Evolutionary conservation across 345 rosid genomes (phyloP).

Genomic region (Acer yangbiense): DNA sequence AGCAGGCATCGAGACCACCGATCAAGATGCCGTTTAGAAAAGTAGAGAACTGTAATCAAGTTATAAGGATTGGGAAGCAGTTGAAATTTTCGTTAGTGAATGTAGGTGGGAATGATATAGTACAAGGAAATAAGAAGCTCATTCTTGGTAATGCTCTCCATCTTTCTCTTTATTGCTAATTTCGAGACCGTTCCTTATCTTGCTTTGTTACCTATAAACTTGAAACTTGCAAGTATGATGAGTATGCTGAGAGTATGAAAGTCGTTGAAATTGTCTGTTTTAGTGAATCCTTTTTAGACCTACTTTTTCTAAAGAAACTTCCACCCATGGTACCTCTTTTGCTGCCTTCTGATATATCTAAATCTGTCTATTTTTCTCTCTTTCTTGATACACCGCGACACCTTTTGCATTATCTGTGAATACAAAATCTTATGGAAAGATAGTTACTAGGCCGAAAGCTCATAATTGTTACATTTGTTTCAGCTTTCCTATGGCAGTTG

Average conservation of each 20-base stretch:
- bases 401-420: not conserved
- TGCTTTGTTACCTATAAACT: not conserved
- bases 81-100: constrained; percentile 82
- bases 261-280: not conserved
- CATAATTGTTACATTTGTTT: constrained; percentile 25
- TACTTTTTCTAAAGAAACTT: too few species aligned
- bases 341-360: too few species aligned
- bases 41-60: constrained; percentile 97
- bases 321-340: too few species aligned
- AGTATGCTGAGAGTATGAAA: not conserved
- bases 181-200: not conserved
- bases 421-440: not conserved
- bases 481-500: constrained; percentile 94
- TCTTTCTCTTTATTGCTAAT: not conserved
- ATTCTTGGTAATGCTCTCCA: constrained; percentile 63
- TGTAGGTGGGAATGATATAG: constrained; percentile 89
- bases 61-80: constrained; percentile 71
- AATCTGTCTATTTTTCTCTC: not conserved
- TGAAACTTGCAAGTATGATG: not conserved
- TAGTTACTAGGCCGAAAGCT: not conserved
- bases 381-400: not conserved
- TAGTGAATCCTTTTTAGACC: not conserved
- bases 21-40: constrained; percentile 95
- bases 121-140: constrained; percentile 95
- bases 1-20: constrained; percentile 88